Percentiles rank a stretch among this genome's conserved stretches.
Conservation (phyloP, 148 eudicot species). For the Fagopyrum homotropicum region DNA sequence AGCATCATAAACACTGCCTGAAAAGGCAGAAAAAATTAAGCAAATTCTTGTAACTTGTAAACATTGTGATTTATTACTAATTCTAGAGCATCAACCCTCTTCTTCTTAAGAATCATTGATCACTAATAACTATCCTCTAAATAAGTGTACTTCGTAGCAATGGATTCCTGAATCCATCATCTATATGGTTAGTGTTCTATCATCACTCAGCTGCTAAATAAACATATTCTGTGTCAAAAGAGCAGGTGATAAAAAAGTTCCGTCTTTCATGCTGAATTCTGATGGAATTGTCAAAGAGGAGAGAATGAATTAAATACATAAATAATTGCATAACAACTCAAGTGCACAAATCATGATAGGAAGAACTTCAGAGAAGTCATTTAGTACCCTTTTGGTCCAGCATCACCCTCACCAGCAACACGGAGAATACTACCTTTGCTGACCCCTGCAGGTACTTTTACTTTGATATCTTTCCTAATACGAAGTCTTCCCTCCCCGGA, state of each 20-base stretch:
- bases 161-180: not conserved
- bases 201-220: not conserved
- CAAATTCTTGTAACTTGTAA: not conserved
- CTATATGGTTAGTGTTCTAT: not conserved
- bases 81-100: not conserved
- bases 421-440: slow-evolving; percentile 91
- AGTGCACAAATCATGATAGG: not conserved
- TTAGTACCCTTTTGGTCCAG: slow-evolving; percentile 89
- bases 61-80: not conserved
- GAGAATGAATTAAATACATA: not conserved
- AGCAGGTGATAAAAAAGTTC: not conserved
- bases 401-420: slow-evolving; percentile 98
- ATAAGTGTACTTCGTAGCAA: not conserved
- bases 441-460: slow-evolving; percentile 98
- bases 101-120: not conserved
- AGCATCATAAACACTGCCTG: not conserved
- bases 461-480: slow-evolving; percentile 84
- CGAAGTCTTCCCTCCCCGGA: slow-evolving; percentile 88
- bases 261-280: not conserved
- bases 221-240: slow-evolving; percentile 1
- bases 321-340: not conserved
- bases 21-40: not conserved
- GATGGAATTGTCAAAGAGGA: not conserved
- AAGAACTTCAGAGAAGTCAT: slow-evolving; percentile 9
- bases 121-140: not conserved